A percentile compares a stretch with the other conserved stretches of the same genome.
These are phyloP conservation scores for Hemileccinum rubropunctum DNA, from an alignment of 768 basidiomycete species.

Conservation along the genomic window DNA sequence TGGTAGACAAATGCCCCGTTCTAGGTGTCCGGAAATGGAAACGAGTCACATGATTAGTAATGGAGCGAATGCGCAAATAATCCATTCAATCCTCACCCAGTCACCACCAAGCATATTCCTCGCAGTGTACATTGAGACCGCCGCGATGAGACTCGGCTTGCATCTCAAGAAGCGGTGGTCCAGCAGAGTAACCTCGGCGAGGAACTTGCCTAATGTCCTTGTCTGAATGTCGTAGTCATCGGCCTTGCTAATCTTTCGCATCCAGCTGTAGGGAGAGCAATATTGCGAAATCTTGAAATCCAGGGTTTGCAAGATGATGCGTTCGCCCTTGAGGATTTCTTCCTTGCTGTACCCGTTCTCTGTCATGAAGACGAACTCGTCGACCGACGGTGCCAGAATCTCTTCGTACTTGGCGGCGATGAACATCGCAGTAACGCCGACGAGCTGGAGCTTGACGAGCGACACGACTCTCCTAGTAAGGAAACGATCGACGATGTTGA, in stretches of 20 bases:
- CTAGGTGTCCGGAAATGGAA: slow-evolving; percentile 43
- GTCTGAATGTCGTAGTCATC: slow-evolving; percentile 99
- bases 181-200: slow-evolving; percentile 92
- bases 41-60: slow-evolving; percentile 34
- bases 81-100: slow-evolving; percentile 70
- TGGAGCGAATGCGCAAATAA: slow-evolving; percentile 9
- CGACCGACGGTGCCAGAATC: slow-evolving; percentile 93
- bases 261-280: slow-evolving; percentile 99
- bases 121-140: slow-evolving; percentile 96
- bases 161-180: slow-evolving; percentile 91
- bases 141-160: slow-evolving; percentile 92
- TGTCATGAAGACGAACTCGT: slow-evolving; percentile 99
- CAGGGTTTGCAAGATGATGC: slow-evolving; percentile 91
- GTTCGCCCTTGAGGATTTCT: slow-evolving; percentile 97
- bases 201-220: slow-evolving; percentile 93
- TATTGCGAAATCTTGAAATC: slow-evolving; percentile 96
- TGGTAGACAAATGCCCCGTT: slow-evolving; percentile 89
- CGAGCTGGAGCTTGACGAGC: slow-evolving; percentile 88
- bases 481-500: slow-evolving; percentile 96
- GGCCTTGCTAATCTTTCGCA: slow-evolving; percentile 96
- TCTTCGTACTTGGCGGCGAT: slow-evolving; percentile 99
- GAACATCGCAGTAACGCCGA: slow-evolving; percentile 99
- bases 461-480: slow-evolving; percentile 85
- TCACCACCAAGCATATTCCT: slow-evolving; percentile 90
- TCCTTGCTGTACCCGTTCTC: slow-evolving; percentile 92